phyloP scores from a whole-genome alignment of 306 rosid species.

The Sicyos baderoa region DNA sequence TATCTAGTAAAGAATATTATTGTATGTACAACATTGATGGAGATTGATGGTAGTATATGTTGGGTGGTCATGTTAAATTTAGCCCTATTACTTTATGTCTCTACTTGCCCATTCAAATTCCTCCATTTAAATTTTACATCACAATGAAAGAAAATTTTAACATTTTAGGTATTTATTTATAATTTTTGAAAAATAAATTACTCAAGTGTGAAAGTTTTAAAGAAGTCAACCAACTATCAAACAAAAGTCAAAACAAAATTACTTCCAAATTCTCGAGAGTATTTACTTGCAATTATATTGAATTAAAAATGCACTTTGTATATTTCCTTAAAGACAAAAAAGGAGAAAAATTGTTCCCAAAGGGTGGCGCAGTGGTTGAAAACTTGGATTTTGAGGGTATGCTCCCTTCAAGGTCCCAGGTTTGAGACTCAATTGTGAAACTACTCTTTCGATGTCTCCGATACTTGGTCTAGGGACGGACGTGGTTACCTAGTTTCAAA shows the following conservation, averaged over 20 bases:
- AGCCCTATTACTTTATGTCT: background rate
- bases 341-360: no score
- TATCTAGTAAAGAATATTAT: background rate
- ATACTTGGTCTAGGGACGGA: no score
- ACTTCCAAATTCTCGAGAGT: background rate
- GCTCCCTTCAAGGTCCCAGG: no score
- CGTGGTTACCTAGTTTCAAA: no score
- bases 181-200: background rate
- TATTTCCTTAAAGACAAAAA: background rate
- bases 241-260: background rate
- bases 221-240: background rate
- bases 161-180: no score
- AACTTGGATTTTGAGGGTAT: no score
- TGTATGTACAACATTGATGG: background rate
- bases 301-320: background rate
- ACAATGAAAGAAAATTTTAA: no score
- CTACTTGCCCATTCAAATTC: background rate
- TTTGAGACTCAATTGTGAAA: no score
- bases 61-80: background rate
- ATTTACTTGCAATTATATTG: background rate
- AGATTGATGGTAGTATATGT: conserved; percentile 10
- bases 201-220: background rate
- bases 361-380: no score
- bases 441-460: no score
- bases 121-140: no score